These are phyloP conservation scores for Epichloe coenophiala DNA, from an alignment of 2,329 filamentous ascomycete genomes.

Conservation along the genomic window DNA sequence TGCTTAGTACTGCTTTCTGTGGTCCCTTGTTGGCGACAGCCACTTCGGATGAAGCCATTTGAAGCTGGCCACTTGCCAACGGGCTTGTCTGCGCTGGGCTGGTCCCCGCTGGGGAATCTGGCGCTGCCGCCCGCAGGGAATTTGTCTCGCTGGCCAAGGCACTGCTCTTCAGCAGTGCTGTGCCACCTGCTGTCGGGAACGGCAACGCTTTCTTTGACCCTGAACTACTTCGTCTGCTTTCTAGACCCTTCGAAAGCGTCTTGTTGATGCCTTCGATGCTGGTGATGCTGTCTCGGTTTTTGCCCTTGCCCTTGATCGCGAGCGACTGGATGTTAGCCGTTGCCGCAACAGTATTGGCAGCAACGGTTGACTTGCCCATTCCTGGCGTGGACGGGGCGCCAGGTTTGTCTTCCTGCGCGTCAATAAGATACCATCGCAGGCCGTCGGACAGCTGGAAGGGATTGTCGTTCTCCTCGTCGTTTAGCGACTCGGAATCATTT, in stretches of 20 bases:
- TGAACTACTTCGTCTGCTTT: conserved; percentile 80
- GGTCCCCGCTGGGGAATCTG: conserved; percentile 26
- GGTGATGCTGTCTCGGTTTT: conserved; percentile 31
- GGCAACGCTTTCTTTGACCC: conserved; percentile 65
- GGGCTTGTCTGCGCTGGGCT: conserved; percentile 26
- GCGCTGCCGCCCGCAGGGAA: conserved; percentile 36
- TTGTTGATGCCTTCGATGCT: conserved; percentile 62
- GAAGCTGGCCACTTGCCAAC: conserved; percentile 11
- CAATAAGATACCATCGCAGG: conserved; percentile 88
- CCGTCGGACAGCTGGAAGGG: conserved; percentile 94
- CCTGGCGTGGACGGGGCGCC: conserved; percentile 86
- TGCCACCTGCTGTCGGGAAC: conserved; percentile 30
- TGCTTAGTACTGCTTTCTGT: not conserved
- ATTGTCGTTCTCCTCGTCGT: conserved; percentile 75
- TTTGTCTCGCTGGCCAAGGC: conserved; percentile 45
- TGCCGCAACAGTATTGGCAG: conserved; percentile 74
- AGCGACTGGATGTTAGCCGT: conserved; percentile 56
- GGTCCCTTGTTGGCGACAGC: not conserved
- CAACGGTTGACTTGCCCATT: conserved; percentile 81
- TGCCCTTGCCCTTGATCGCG: conserved; percentile 29
- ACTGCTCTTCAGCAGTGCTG: conserved; percentile 32
- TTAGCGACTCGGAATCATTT: conserved; percentile 36
- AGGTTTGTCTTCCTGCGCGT: conserved; percentile 85
- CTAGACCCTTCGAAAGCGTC: conserved; percentile 74
- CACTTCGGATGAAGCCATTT: conserved; percentile 8